These are phyloP conservation scores for Pestalotiopsis sp. DNA, from an alignment of 2,329 filamentous ascomycete species.

Conservation along the genomic window DNA sequence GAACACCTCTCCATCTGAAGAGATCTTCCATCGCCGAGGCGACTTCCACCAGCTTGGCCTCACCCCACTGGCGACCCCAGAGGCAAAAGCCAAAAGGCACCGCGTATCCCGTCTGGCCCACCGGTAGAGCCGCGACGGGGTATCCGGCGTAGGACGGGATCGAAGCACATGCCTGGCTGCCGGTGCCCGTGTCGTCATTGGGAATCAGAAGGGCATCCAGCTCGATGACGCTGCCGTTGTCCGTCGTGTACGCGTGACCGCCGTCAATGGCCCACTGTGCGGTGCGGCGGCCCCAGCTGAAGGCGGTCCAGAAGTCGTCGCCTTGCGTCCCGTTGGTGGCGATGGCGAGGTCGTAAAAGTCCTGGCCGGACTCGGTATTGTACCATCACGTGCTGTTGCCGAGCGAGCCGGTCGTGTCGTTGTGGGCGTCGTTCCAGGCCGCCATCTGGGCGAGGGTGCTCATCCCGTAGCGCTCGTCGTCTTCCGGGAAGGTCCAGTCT, in stretches of 20 bases:
- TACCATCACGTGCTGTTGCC: conserved; percentile 23
- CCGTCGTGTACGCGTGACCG: conserved; percentile 11
- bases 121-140: conserved; percentile 5
- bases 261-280: conserved; percentile 14
- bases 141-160: conserved; percentile 17
- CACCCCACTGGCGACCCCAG: conserved; percentile 7
- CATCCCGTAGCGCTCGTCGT: conserved; percentile 19
- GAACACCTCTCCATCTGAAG: neutral
- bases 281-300: conserved; percentile 13
- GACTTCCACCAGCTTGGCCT: neutral
- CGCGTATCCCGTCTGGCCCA: neutral
- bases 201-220: conserved; percentile 15
- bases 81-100: neutral
- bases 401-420: conserved; percentile 18
- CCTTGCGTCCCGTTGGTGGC: conserved; percentile 17
- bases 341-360: conserved; percentile 16
- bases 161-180: conserved; percentile 12
- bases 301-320: conserved; percentile 14
- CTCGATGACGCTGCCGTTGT: conserved; percentile 11
- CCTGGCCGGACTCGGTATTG: conserved; percentile 17
- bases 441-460: conserved; percentile 18
- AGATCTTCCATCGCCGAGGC: neutral
- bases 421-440: conserved; percentile 22
- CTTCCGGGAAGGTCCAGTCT: conserved; percentile 17
- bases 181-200: conserved; percentile 12